Percentiles rank a stretch among this genome's conserved stretches.
These are phyloP conservation scores for Gloeophyllum trabeum DNA, from an alignment of 768 basidiomycete genomes.

Conservation along the genomic window DNA sequence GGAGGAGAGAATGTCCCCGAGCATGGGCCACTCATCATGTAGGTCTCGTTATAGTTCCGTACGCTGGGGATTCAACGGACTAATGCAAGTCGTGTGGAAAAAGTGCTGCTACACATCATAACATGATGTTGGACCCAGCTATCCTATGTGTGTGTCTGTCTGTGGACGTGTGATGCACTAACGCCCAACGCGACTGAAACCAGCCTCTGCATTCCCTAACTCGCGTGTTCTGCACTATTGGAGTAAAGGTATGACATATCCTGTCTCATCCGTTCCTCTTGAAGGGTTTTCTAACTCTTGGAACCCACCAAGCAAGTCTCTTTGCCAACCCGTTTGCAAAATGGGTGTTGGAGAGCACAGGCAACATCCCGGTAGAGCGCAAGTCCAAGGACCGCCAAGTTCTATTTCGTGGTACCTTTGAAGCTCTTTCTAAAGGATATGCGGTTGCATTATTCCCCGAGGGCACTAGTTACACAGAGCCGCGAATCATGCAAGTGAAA, in stretches of 20 bases:
- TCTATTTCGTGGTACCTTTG: slow-evolving; percentile 83
- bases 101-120: slow-evolving; percentile 83
- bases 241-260: slow-evolving; percentile 85
- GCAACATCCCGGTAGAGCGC: slow-evolving; percentile 97
- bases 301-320: slow-evolving; percentile 40
- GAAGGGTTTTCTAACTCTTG: slow-evolving; percentile 5
- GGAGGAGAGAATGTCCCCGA: slow-evolving; percentile 82
- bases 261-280: slow-evolving; percentile 6
- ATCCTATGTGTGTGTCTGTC: slow-evolving; percentile 53
- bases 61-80: too few relatives aligned
- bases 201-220: slow-evolving; percentile 78
- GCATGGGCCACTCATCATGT: slow-evolving; percentile 91
- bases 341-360: slow-evolving; percentile 74
- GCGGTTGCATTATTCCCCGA: slow-evolving; percentile 93
- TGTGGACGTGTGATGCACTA: neutral
- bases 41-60: too few relatives aligned
- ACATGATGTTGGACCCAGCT: slow-evolving; percentile 90
- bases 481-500: slow-evolving; percentile 81
- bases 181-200: slow-evolving; percentile 12
- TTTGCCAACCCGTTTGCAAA: slow-evolving; percentile 70
- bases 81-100: slow-evolving; percentile 5
- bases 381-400: slow-evolving; percentile 86
- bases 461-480: slow-evolving; percentile 89
- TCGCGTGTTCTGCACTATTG: slow-evolving; percentile 78
- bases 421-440: slow-evolving; percentile 67